Evolutionary conservation across 1,284 basidiomycete species (phyloP), one percentile per base, ranked within the genome.

Genomic region (Trametes sp.): DNA sequence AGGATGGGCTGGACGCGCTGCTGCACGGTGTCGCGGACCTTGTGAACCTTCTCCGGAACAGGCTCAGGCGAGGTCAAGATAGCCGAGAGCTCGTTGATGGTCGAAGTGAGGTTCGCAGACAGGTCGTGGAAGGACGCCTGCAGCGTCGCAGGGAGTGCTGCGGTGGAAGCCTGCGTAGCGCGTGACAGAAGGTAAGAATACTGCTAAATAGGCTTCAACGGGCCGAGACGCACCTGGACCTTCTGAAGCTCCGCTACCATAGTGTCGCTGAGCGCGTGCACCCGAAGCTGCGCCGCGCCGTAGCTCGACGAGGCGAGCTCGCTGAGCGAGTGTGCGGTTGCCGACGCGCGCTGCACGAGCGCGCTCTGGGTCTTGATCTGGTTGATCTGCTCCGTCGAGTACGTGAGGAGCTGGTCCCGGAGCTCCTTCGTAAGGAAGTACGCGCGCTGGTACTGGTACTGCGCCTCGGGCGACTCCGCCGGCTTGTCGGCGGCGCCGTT

Each of bases 391-490:
- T 91, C 88, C 53, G 83, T 80, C 2, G 90, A 90, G 73, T 88
- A 88, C 29, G 80, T 82, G 67, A 82, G 83, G 53, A 92, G 69
- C 67, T 88, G 84, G 69, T 87, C 85, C 63, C 81, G 82, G 65
- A 92, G 78, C 53, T 84, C 83, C 69, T 81, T 82, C 28, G 89
- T 88, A 57, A 93, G 83, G 41, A 81, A 80, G 63, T 85, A 81
- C 49, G 84, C 90, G 51, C 91, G 90, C 72, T 91, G 89, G 71
- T 91, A 91, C 75, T 93, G 92, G 70, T 84, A 90, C 72, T 89
- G 72, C 24, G 72, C 62, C 41, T 72, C 72, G 9, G 72, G 54
- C 9, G 64, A 28, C 35, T 69, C 63, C 5, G 69, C 59, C 9
- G 66, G 62, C 52, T 69, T 69, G 35, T 71, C 68, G 21, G 66